Base-by-base conservation (phyloP, 2,329 filamentous ascomycete genomes). In the Massarina eburnea region DNA sequence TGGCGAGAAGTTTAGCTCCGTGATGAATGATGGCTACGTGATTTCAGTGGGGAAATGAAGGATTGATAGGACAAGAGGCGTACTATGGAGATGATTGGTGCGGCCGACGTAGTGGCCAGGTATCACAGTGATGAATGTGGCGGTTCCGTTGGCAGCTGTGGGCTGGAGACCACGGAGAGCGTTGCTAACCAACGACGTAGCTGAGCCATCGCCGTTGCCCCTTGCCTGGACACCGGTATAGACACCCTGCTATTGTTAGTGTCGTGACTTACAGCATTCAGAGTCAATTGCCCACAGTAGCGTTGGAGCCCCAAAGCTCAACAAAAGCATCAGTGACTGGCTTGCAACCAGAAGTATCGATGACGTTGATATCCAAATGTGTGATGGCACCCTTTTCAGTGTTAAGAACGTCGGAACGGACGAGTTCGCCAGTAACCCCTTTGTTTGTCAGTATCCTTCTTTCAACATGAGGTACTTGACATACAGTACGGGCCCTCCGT, bases 301-400 rank as follows among this genome's bases (percentile, higher is more conserved):
- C 44, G 36, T 66, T 67, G 39, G 38, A 39, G 33, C 62, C 60
- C 79, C 79, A 82, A 50, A 80, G 73, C 55, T 82, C 79, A 14
- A 81, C 60, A 41, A 73, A 77, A 8, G 75, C 71, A 49, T 77
- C 65, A 2, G 73, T 68, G 1, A 81, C 71, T 9, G 76, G 74
- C 58, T 77, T 67, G 67, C 80, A 82, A 4, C 75, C 77, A 14
- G 72, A 65, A 18, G 78, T 73, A 51, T 82, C 78, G 37, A 81
- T 70, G 22, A 82, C 66, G 60, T 81, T 79, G 52, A 79, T 71
- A 56, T 80, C 78, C 17, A 80, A 55, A n/a, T 74, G 71, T 27
- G 79, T 67, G 32, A 73, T 69, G 33, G 80, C 67, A 34, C 79
- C 80, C 20, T 56, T 57, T 60, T 81, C 72, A 12, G 70, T 68